Conservation (phyloP, 2,329 filamentous ascomycete genomes). For the Coniochaeta sp. region DNA sequence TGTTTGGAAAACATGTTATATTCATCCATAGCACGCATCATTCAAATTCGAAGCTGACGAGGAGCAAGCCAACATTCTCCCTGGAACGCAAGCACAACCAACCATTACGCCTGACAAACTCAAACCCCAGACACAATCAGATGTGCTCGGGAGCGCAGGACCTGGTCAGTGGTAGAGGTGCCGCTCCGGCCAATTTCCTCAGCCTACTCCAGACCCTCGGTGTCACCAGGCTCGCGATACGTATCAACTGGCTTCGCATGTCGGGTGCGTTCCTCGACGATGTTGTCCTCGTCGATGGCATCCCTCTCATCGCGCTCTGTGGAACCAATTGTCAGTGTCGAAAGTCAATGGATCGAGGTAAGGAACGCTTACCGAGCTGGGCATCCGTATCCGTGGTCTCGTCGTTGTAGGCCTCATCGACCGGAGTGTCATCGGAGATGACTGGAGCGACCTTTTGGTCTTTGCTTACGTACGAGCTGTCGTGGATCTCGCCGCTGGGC, state of each 20-base stretch:
- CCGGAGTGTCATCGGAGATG: constrained; percentile 7
- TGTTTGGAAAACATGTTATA: too few species aligned
- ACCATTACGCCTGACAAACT: background rate
- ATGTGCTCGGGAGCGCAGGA: background rate
- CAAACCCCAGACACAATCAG: background rate
- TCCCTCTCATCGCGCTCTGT: constrained; percentile 21
- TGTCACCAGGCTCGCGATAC: constrained; percentile 19
- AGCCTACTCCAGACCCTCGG: constrained; percentile 12
- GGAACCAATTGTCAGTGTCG: background rate
- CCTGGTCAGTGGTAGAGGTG: background rate
- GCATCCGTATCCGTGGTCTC: constrained; percentile 9
- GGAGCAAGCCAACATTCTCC: background rate
- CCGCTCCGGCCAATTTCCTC: background rate
- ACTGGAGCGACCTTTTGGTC: constrained; percentile 10
- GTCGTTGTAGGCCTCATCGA: constrained; percentile 8
- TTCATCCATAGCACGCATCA: too few species aligned
- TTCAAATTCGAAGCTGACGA: too few species aligned
- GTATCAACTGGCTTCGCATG: constrained; percentile 15
- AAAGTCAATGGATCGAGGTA: too few species aligned
- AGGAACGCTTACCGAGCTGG: constrained; percentile 10
- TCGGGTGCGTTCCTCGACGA: constrained; percentile 18
- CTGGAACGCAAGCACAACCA: background rate
- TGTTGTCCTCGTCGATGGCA: constrained; percentile 21
- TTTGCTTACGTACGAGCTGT: constrained; percentile 9
- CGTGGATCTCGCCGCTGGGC: constrained; percentile 9